Conservation (phyloP, 2,329 filamentous ascomycete species). For the Penicillium brasilianum region DNA sequence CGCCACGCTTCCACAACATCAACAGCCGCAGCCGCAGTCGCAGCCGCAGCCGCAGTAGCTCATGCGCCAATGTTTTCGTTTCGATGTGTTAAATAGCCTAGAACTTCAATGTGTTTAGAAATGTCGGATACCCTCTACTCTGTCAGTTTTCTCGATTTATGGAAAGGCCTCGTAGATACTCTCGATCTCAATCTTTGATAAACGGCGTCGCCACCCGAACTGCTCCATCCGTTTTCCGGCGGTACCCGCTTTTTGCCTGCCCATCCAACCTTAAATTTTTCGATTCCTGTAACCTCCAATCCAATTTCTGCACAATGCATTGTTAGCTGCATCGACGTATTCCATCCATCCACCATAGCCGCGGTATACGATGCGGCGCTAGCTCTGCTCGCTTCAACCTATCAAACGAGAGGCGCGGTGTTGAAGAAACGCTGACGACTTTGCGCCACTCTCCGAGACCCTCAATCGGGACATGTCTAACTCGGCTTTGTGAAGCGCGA, state of each 20-base stretch:
- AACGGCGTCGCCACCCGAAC: slow-evolving; percentile 24
- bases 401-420: slow-evolving; percentile 6
- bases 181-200: too few relatives aligned
- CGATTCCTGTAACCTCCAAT: slow-evolving; percentile 12
- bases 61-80: not conserved
- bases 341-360: not conserved
- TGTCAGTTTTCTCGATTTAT: not conserved
- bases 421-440: slow-evolving; percentile 3
- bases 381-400: not conserved
- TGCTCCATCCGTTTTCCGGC: slow-evolving; percentile 25
- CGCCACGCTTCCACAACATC: slow-evolving; percentile 27
- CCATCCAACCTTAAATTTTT: slow-evolving; percentile 31
- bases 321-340: slow-evolving; percentile 3
- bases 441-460: slow-evolving; percentile 14
- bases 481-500: slow-evolving; percentile 3
- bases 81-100: not conserved
- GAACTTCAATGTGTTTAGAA: slow-evolving; percentile 4
- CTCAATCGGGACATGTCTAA: slow-evolving; percentile 14
- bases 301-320: slow-evolving; percentile 17
- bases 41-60: not conserved
- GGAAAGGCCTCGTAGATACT: not conserved
- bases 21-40: not conserved
- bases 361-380: slow-evolving; percentile 4
- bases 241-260: slow-evolving; percentile 35
- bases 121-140: slow-evolving; percentile 17